Conservation (phyloP, 805 yeast genomes). For the Yarrowia divulgata region DNA sequence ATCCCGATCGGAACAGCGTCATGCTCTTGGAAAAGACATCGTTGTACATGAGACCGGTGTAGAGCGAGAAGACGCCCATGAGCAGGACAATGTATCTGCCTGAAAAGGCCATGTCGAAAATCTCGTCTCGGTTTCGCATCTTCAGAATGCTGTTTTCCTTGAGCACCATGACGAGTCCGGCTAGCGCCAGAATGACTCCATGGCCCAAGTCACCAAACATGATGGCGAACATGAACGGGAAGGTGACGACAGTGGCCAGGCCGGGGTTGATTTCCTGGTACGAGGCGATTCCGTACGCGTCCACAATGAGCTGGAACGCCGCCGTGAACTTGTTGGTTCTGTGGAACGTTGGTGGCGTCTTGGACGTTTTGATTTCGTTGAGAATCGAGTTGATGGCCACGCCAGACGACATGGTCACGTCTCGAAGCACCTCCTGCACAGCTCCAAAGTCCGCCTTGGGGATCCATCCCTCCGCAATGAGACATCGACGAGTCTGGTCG, state of each 20-base stretch:
- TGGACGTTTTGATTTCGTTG: constrained; percentile 71
- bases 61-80: constrained; percentile 97
- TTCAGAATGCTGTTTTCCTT: constrained; percentile 72
- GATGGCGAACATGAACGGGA: constrained; percentile 98
- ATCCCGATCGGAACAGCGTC: constrained; percentile 85
- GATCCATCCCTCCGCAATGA: constrained; percentile 97
- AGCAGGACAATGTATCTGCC: constrained; percentile 90
- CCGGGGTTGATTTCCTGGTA: constrained; percentile 97
- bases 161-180: constrained; percentile 71
- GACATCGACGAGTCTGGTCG: constrained; percentile 79
- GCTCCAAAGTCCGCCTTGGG: constrained; percentile 73
- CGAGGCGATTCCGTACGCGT: constrained; percentile 92
- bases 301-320: constrained; percentile 92
- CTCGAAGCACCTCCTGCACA: constrained; percentile 68
- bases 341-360: constrained; percentile 93
- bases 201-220: constrained; percentile 99
- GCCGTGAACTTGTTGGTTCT: constrained; percentile 88
- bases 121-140: constrained; percentile 77
- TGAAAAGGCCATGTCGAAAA: constrained; percentile 92
- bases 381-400: constrained; percentile 56
- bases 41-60: constrained; percentile 92
- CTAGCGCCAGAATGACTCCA: constrained; percentile 79
- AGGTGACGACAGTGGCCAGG: constrained; percentile 89
- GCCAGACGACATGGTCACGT: constrained; percentile 60
- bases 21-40: constrained; percentile 91